Conservation (phyloP, 2,329 filamentous ascomycete genomes). For the Neopestalotiopsis sp. region DNA sequence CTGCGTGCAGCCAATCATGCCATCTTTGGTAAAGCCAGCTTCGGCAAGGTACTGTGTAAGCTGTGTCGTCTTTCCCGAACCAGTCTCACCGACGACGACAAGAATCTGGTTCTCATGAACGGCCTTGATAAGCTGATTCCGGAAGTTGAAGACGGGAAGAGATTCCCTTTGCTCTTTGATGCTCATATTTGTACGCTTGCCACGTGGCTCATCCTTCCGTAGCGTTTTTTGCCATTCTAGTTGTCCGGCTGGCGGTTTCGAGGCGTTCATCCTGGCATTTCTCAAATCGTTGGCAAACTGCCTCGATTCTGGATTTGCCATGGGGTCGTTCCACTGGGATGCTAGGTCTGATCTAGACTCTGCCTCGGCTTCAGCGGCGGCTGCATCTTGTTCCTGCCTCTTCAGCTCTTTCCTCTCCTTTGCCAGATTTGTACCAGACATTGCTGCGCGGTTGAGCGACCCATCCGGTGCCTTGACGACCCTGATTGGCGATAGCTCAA, state of each 20-base stretch:
- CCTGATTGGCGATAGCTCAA: constrained; percentile 93
- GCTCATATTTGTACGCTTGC: constrained; percentile 86
- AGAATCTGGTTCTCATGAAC: constrained; percentile 87
- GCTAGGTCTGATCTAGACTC: constrained; percentile 81
- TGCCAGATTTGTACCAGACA: constrained; percentile 86
- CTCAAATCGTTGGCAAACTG: constrained; percentile 90
- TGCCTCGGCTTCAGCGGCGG: constrained; percentile 73
- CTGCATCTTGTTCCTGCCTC: constrained; percentile 84
- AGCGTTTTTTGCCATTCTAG: constrained; percentile 94
- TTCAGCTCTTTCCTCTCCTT: constrained; percentile 90
- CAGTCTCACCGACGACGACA: constrained; percentile 96
- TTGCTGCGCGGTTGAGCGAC: constrained; percentile 95
- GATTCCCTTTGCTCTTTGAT: constrained; percentile 95
- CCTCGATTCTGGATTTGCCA: constrained; percentile 83
- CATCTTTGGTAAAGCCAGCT: constrained; percentile 83
- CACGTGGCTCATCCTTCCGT: constrained; percentile 79
- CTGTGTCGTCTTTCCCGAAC: constrained; percentile 96
- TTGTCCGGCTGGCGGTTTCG: constrained; percentile 66
- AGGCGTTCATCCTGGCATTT: constrained; percentile 63
- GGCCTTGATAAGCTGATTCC: constrained; percentile 85
- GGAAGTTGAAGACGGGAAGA: constrained; percentile 87
- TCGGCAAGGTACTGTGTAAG: constrained; percentile 95
- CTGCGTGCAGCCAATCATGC: constrained; percentile 95
- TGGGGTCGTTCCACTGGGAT: constrained; percentile 95
- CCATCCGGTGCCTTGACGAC: constrained; percentile 98